Conservation (phyloP, 75 land plant genomes). For the Picea glauca region DNA sequence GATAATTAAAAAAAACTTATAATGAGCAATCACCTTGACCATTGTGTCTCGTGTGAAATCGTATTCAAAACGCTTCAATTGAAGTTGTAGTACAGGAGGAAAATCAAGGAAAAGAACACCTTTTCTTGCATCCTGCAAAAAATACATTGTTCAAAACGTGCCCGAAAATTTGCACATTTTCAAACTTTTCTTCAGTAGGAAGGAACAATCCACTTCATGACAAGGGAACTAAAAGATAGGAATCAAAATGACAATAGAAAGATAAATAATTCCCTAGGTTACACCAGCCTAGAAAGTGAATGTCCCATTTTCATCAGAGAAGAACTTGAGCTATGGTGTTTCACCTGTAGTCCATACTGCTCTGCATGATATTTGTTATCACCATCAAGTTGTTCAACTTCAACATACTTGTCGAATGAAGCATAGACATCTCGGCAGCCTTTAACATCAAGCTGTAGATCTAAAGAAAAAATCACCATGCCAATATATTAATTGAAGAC, state of each 20-base stretch:
- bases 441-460: slow-evolving; percentile 71
- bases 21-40: slow-evolving; percentile 62
- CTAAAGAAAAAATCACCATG: slow-evolving; percentile 14
- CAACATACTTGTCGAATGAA: slow-evolving; percentile 72
- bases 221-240: no score
- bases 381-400: slow-evolving; percentile 64
- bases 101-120: slow-evolving; percentile 88
- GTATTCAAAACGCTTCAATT: slow-evolving; percentile 88
- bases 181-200: neutral
- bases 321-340: neutral
- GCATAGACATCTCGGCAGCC: slow-evolving; percentile 69
- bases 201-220: neutral
- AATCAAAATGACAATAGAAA: neutral
- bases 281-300: neutral
- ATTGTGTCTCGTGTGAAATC: slow-evolving; percentile 85
- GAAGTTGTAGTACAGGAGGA: slow-evolving; percentile 90
- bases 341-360: slow-evolving; percentile 62
- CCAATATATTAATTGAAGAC: slow-evolving; percentile 6
- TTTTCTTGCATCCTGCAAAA: slow-evolving; percentile 50
- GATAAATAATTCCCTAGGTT: neutral
- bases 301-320: no score
- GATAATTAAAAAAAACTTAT: neutral
- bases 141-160: neutral
- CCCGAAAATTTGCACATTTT: neutral
- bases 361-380: slow-evolving; percentile 80